Percentiles rank a stretch among this genome's conserved stretches.
phyloP scores from a whole-genome alignment of 1,284 basidiomycete genomes.

The Pascua guehoae region DNA sequence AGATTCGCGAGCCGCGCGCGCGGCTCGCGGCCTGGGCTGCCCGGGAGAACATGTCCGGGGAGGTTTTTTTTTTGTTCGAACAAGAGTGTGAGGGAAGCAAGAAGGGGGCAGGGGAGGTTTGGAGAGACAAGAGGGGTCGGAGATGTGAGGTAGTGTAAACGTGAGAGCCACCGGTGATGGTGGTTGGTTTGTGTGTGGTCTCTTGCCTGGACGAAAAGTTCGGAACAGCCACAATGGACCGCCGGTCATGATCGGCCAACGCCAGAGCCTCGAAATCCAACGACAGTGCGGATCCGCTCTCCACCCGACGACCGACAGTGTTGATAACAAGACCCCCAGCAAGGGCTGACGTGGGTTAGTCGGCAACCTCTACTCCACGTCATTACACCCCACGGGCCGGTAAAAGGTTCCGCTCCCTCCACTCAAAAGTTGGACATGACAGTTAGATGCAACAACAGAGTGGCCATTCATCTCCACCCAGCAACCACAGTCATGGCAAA shows the following conservation, averaged over 20 bases:
- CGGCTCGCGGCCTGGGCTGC: conserved; percentile 4
- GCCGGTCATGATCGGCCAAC: too few species aligned
- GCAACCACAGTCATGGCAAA: conserved; percentile 7
- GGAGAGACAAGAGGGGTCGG: too few species aligned
- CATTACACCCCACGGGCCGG: not conserved
- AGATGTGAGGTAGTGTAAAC: too few species aligned
- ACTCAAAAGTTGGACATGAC: conserved; percentile 14
- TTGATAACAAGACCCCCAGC: not conserved
- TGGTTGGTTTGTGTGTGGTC: too few species aligned
- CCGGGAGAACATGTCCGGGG: conserved; percentile 3
- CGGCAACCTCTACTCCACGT: not conserved
- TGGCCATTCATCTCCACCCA: not conserved
- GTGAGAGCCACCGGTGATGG: too few species aligned
- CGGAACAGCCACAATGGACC: too few species aligned
- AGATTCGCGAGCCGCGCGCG: not conserved
- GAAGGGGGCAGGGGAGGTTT: not conserved
- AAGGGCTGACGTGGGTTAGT: not conserved
- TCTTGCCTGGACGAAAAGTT: too few species aligned
- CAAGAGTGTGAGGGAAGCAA: not conserved
- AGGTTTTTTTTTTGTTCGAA: not conserved
- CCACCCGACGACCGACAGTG: too few species aligned
- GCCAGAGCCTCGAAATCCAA: too few species aligned
- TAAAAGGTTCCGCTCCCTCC: not conserved
- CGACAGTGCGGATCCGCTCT: too few species aligned
- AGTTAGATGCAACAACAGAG: not conserved